phyloP scores from a whole-genome alignment of 768 basidiomycete species.

The Chlorophyllum brunneum region DNA sequence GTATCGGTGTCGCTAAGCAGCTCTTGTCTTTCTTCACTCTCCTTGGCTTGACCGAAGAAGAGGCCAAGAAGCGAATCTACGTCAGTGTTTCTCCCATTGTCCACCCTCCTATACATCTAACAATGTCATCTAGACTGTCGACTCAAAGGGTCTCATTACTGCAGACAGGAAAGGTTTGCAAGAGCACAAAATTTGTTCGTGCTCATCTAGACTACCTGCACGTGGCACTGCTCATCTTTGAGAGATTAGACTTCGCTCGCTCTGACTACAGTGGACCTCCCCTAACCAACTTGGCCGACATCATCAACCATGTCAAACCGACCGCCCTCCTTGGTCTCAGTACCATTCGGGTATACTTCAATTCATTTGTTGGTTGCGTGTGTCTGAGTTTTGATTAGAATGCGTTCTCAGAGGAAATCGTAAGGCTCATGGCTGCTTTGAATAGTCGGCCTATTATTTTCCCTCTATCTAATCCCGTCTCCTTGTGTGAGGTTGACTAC shows the following conservation, averaged over 20 bases:
- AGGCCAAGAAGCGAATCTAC: slow-evolving; percentile 66
- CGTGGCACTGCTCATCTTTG: neutral
- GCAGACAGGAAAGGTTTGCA: slow-evolving; percentile 64
- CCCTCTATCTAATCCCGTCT: slow-evolving; percentile 73
- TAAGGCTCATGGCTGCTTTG: slow-evolving; percentile 57
- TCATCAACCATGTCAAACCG: slow-evolving; percentile 68
- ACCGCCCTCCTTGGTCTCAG: slow-evolving; percentile 76
- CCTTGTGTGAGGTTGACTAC: slow-evolving; percentile 58
- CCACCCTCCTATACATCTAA: slow-evolving; percentile 12
- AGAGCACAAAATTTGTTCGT: slow-evolving; percentile 69
- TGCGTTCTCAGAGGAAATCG: slow-evolving; percentile 63
- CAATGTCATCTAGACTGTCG: slow-evolving; percentile 49
- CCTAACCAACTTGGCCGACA: slow-evolving; percentile 57
- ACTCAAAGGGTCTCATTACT: slow-evolving; percentile 75
- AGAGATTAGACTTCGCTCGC: slow-evolving; percentile 59
- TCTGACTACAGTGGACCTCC: slow-evolving; percentile 63
- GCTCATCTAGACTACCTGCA: neutral
- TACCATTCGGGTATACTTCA: slow-evolving; percentile 40
- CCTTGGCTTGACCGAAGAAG: slow-evolving; percentile 58
- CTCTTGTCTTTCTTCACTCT: slow-evolving; percentile 78
- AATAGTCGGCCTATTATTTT: slow-evolving; percentile 78
- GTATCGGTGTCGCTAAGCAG: slow-evolving; percentile 87
- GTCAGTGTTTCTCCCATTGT: slow-evolving; percentile 30
- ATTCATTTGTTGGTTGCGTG: neutral
- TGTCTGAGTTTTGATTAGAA: slow-evolving; percentile 24